These are phyloP conservation scores for Fusarium heterosporum DNA, from an alignment of 2,329 filamentous ascomycete species.

Conservation along the genomic window DNA sequence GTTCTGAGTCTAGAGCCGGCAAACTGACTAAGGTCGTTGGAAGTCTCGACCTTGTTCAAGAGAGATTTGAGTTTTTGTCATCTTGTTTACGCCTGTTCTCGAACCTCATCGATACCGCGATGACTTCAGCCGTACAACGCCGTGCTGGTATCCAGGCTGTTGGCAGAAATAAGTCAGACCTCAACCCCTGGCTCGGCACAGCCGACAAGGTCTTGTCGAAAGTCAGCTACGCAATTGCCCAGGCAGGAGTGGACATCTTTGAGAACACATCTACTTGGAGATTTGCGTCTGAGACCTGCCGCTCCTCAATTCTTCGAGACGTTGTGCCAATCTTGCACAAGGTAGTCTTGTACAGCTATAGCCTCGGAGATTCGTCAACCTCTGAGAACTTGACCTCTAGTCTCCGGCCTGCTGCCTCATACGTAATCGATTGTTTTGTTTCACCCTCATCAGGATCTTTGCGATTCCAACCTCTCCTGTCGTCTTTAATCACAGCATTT, in stretches of 20 bases:
- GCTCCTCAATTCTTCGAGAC: constrained; percentile 73
- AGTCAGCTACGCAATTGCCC: constrained; percentile 78
- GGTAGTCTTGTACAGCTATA: constrained; percentile 78
- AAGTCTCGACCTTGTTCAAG: constrained; percentile 81
- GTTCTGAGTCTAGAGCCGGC: constrained; percentile 79
- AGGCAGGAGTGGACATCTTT: constrained; percentile 82
- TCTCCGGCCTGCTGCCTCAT: constrained; percentile 78
- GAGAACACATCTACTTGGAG: constrained; percentile 90
- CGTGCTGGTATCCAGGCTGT: constrained; percentile 65
- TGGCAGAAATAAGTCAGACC: constrained; percentile 58
- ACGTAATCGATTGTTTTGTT: constrained; percentile 82
- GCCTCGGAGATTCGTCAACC: constrained; percentile 72
- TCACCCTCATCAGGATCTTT: constrained; percentile 76
- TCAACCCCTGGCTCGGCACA: constrained; percentile 74
- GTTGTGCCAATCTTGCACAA: constrained; percentile 78
- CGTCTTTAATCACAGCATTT: constrained; percentile 67
- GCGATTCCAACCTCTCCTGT: constrained; percentile 80
- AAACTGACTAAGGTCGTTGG: constrained; percentile 83
- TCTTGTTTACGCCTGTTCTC: constrained; percentile 80
- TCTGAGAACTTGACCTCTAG: constrained; percentile 65
- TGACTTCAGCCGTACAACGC: constrained; percentile 75
- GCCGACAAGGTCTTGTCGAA: constrained; percentile 81
- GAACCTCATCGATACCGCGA: constrained; percentile 79
- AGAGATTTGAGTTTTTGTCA: constrained; percentile 81
- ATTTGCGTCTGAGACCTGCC: constrained; percentile 76